phyloP scores from a whole-genome alignment of 2,329 filamentous ascomycete genomes.

The Fusarium sublunatum region DNA sequence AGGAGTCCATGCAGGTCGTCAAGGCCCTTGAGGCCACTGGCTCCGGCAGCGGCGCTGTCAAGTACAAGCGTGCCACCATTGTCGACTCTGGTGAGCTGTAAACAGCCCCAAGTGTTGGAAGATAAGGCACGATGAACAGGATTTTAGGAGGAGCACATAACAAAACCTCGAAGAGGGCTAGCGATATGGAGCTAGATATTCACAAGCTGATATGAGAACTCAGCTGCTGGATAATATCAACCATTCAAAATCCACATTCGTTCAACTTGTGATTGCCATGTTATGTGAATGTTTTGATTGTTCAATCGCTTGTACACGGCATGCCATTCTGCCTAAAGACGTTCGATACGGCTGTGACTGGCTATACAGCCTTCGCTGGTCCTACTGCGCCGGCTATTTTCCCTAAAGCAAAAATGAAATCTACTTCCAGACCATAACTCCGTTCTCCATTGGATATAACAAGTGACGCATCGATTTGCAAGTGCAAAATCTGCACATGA shows the following conservation, averaged over 20 bases:
- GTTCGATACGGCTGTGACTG: slow-evolving; percentile 14
- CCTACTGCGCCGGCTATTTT: slow-evolving; percentile 44
- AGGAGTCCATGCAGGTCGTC: slow-evolving; percentile 63
- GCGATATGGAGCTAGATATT: slow-evolving; percentile 30
- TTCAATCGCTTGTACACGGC: slow-evolving; percentile 2
- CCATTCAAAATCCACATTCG: slow-evolving; percentile 28
- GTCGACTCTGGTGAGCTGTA: slow-evolving; percentile 63
- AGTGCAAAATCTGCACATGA: slow-evolving; percentile 17
- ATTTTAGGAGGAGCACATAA: slow-evolving; percentile 32
- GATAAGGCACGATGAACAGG: slow-evolving; percentile 18
- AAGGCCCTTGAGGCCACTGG: slow-evolving; percentile 72
- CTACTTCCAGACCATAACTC: slow-evolving; percentile 40
- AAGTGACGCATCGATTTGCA: slow-evolving; percentile 1
- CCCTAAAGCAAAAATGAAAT: slow-evolving; percentile 25
- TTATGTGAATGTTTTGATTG: slow-evolving; percentile 6
- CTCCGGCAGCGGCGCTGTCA: slow-evolving; percentile 64
- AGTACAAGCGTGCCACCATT: slow-evolving; percentile 71
- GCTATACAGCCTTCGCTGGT: slow-evolving; percentile 28
- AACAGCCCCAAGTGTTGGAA: slow-evolving; percentile 32
- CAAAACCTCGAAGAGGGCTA: slow-evolving; percentile 40
- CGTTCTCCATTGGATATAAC: slow-evolving; percentile 27
- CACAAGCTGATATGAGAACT: slow-evolving; percentile 28
- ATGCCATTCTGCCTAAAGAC: slow-evolving; percentile 5
- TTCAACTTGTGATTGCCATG: not conserved
- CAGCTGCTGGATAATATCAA: slow-evolving; percentile 38